phyloP scores from a whole-genome alignment of 139 green algal species.

The Chlorella sp. region DNA sequence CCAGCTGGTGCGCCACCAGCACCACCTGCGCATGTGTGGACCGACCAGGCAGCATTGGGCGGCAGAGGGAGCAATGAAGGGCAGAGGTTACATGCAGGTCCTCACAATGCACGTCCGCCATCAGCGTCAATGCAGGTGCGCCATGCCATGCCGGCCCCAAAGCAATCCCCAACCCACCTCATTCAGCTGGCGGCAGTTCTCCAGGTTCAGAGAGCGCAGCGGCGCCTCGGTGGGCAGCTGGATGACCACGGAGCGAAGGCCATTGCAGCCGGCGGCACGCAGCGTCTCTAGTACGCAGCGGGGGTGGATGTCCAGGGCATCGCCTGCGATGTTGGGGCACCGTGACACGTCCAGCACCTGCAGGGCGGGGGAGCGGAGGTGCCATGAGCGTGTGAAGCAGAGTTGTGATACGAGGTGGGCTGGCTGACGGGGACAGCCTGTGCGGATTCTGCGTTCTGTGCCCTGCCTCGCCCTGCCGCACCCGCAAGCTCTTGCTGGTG shows the following conservation, averaged over 20 bases:
- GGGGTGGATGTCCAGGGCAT: constrained; percentile 13
- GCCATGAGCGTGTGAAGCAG: no score
- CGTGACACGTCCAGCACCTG: constrained; percentile 29
- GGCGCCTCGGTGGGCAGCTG: constrained; percentile 23
- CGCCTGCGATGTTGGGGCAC: constrained; percentile 6
- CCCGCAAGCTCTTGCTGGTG: constrained; percentile 26
- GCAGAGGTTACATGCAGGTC: no score
- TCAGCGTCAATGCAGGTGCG: no score
- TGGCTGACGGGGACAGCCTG: no score
- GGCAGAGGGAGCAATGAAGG: no score
- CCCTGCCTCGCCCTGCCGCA: neutral
- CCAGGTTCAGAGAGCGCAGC: neutral
- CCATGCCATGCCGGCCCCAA: no score
- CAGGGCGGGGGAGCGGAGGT: neutral
- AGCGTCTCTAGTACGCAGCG: neutral
- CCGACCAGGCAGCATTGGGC: neutral
- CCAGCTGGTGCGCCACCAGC: constrained; percentile 12
- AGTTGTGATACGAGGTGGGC: no score
- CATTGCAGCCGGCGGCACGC: constrained; percentile 1
- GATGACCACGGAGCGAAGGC: constrained; percentile 20
- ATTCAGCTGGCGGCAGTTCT: constrained; percentile 30
- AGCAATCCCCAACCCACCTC: neutral
- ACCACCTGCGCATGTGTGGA: neutral
- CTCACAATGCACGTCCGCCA: no score
- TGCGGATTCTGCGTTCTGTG: no score